These are phyloP conservation scores for Lepidium didymum DNA, from an alignment of 345 rosid species.

Conservation along the genomic window DNA sequence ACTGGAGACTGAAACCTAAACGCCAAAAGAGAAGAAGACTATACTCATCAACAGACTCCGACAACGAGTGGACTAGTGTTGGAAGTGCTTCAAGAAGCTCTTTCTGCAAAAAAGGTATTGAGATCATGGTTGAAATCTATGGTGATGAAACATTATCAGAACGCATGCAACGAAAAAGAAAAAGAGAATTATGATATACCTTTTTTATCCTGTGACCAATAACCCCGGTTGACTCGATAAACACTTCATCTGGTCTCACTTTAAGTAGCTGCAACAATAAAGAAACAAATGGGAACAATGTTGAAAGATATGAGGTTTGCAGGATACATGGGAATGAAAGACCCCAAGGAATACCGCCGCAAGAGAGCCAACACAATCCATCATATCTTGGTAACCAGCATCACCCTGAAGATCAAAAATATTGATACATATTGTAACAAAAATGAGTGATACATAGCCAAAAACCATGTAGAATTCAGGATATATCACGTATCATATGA, in stretches of 20 bases:
- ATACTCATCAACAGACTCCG: constrained; percentile 65
- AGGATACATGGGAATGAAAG: neutral
- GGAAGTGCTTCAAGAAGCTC: constrained; percentile 81
- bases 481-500: neutral
- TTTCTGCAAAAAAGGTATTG: constrained; percentile 37
- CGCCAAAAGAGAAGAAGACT: neutral
- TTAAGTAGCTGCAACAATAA: constrained; percentile 47
- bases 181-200: constrained; percentile 30
- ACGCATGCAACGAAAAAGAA: neutral
- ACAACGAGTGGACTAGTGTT: constrained; percentile 45
- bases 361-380: constrained; percentile 66
- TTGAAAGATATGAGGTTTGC: neutral
- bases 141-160: neutral
- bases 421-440: neutral
- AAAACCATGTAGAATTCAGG: neutral
- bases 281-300: constrained; percentile 1
- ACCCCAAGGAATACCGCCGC: constrained; percentile 42
- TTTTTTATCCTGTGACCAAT: constrained; percentile 90
- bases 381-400: constrained; percentile 77
- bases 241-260: constrained; percentile 54
- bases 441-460: neutral
- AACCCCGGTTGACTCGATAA: constrained; percentile 91
- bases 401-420: constrained; percentile 54
- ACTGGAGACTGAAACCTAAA: neutral
- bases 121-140: neutral